Evolutionary conservation across 352 stramenopile genomes (phyloP).

Genomic region (Peronospora belbahrii): DNA sequence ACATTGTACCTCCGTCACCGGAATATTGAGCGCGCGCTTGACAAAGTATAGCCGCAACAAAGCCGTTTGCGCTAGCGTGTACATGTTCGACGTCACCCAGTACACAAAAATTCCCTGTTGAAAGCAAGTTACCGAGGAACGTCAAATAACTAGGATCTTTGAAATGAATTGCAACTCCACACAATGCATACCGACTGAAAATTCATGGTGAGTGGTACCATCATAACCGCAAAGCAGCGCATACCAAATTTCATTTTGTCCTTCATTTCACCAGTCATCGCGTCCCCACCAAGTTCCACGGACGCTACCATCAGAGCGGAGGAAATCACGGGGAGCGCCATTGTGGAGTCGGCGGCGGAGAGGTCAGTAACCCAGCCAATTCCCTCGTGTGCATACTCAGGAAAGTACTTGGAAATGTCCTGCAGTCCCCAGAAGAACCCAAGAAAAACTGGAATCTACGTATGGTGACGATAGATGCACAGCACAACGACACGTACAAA

Average conservation of each 20-base stretch:
- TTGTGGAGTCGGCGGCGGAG: constrained; percentile 60
- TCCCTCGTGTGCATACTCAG: constrained; percentile 66
- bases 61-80: constrained; percentile 58
- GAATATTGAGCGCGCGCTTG: constrained; percentile 51
- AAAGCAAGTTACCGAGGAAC: not conserved
- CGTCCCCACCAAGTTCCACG: constrained; percentile 66
- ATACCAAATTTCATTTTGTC: constrained; percentile 77
- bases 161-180: not conserved
- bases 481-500: not conserved
- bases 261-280: constrained; percentile 49
- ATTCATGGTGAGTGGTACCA: constrained; percentile 76
- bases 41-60: constrained; percentile 48
- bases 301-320: constrained; percentile 71
- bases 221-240: constrained; percentile 56
- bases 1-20: constrained; percentile 33
- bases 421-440: constrained; percentile 82
- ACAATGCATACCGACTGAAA: constrained; percentile 57
- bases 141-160: not conserved
- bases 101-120: constrained; percentile 74
- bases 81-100: constrained; percentile 83
- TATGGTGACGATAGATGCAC: not conserved
- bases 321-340: constrained; percentile 73
- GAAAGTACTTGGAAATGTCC: constrained; percentile 73
- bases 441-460: constrained; percentile 78
- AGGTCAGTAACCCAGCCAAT: constrained; percentile 78